These are phyloP conservation scores for Carallia pectinifolia DNA, from an alignment of 345 rosid genomes.

Conservation along the genomic window DNA sequence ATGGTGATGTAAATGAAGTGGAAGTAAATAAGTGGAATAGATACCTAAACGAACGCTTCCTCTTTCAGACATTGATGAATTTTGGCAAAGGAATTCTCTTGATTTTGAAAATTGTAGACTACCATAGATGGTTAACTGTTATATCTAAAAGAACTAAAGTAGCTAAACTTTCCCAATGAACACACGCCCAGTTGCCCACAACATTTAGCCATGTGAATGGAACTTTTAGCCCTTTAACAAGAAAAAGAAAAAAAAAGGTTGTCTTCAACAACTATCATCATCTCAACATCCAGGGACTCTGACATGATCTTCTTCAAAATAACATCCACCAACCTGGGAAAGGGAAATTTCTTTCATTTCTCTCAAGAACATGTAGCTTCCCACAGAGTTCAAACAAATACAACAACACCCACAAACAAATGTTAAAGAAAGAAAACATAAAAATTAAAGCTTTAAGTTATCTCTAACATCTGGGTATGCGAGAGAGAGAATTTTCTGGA, in stretches of 20 bases:
- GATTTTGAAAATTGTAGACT: neutral
- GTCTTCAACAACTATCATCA: neutral
- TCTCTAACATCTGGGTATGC: constrained; percentile 25
- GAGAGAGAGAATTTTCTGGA: constrained; percentile 15
- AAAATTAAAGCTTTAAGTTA: neutral
- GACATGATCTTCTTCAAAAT: neutral
- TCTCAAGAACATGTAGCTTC: neutral
- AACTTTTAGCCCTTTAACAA: neutral
- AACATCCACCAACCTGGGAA: neutral
- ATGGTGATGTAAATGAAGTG: constrained; percentile 17
- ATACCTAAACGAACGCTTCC: constrained; percentile 41
- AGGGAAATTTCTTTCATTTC: neutral
- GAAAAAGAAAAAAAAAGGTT: neutral
- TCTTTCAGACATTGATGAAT: constrained; percentile 33
- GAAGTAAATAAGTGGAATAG: constrained; percentile 22
- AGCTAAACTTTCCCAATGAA: neutral
- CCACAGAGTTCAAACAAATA: neutral
- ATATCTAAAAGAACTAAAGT: neutral
- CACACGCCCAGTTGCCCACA: no score
- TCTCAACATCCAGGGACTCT: neutral
- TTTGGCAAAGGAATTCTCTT: neutral
- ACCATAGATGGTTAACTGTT: neutral
- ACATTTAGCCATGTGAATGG: no score
- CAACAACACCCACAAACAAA: neutral
- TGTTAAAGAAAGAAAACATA: neutral